These are phyloP conservation scores for Cruciata laevipes DNA, from an alignment of 257 asterid genomes.

Conservation along the genomic window DNA sequence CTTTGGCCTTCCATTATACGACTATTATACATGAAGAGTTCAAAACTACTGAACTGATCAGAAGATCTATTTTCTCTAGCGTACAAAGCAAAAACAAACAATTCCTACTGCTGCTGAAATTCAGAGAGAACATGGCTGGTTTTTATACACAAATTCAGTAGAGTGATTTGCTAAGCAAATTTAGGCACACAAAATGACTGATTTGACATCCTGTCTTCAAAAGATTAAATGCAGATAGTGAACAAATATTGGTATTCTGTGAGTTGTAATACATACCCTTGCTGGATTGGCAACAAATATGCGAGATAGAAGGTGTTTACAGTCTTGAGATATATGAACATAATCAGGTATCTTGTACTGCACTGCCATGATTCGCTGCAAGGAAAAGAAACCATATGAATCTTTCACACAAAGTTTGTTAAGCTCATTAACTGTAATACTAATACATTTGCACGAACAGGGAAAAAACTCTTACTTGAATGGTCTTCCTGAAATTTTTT, in stretches of 20 bases:
- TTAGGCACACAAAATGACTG: background rate
- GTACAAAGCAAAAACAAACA: background rate
- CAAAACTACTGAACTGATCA: background rate
- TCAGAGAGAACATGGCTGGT: background rate
- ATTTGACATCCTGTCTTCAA: background rate
- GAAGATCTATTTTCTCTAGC: background rate
- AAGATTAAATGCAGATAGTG: background rate
- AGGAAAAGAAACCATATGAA: constrained; percentile 7
- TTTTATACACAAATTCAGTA: background rate
- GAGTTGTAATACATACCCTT: constrained; percentile 30
- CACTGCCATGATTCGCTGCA: constrained; percentile 74
- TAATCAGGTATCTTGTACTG: constrained; percentile 81
- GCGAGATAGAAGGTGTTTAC: constrained; percentile 79
- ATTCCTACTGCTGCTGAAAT: background rate
- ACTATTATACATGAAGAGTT: background rate
- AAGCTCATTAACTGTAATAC: background rate
- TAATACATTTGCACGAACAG: background rate
- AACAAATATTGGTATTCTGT: background rate
- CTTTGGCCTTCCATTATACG: background rate
- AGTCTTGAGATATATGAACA: constrained; percentile 81
- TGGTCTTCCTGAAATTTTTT: constrained; percentile 67
- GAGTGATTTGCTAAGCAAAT: background rate
- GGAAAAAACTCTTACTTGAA: constrained; percentile 37
- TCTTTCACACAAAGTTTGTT: background rate
- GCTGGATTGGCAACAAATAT: constrained; percentile 61